Base-by-base conservation (phyloP, 345 rosid genomes). In the Crucihimalaya himalaica region DNA sequence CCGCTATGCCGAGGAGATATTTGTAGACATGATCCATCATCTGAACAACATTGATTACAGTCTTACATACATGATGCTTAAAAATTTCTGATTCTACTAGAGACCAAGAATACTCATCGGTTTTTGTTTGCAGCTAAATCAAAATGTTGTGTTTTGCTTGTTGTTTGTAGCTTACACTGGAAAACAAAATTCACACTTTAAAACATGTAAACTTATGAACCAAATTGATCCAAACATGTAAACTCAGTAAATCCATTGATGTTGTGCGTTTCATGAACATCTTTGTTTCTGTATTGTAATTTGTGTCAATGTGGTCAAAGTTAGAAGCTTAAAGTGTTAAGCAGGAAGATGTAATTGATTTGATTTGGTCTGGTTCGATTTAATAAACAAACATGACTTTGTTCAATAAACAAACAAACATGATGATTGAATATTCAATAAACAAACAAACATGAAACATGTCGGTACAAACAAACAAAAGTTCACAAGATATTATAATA, bases 1-100 rank as follows among this genome's bases (percentile, higher is more conserved):
- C 99, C 97, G 21, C 88, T 95, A 47, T 95, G 99, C 77, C 96
- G 97, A 0, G 97, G 97, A 16, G 93, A 95, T 80, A 84, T 95
- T 32, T 95, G 99, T 82, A 84, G 82, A 73, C 78, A 86, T 10
- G 89, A 81, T 68, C 50, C 79, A 34, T 73, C 80, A 68, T 58
- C 82, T 25, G 72, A 66, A 9, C 87, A 77, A 46, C 76, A 74
- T 63, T 89, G 79, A 83, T 31, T 52, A 68, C 47, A 67, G n/a
- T 57, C 60, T 2, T 57, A 57, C 6, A 32, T 37, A 32, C 37
- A 57, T 57, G 18, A 32, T 57, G 43, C 14, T 56, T 27, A 56
- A 42, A 70, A 72, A 56, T 54, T n/a, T 61, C 12, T 10, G 71
- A 63, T 56, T 57, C 46, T 77, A 54, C 59, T 29, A 54, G 25